Base-by-base conservation (phyloP, 495 filamentous ascomycete species). In the Penicillium psychrofluorescens region DNA sequence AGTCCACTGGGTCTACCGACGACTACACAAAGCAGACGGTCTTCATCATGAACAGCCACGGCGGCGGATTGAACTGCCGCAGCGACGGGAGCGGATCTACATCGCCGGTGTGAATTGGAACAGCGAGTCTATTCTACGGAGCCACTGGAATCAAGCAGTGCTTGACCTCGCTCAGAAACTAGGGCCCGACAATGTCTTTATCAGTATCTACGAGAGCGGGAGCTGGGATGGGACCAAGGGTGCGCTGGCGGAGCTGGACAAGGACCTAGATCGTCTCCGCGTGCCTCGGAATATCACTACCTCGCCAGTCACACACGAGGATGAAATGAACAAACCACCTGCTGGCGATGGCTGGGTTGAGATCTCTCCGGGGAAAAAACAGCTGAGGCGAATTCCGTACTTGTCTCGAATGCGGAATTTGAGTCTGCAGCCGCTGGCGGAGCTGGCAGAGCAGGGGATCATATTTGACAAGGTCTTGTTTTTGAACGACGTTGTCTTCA, bases 401-500 rank as follows among this genome's bases (percentile, higher is more conserved):
- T 63, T 90, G 9, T 72, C 86, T 1, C 62, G 59, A 2, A 46
- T 85, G 30, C 72, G 86, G 39, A 89, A 90, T 59, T 42, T 63
- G 32, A 74, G 74, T 28, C 32, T 76, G 48, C 58, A 72, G 41
- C 71, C 71, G 4, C 51, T 80, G 33, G 45, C 60, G 6, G 66
- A 70, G 14, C 55, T 81, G 29, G 66, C 62, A 2, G 39, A 43
- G 13, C 49, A 64, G 39, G 73, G 74, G n/a, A 57, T 67, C 4
- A 67, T 44, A 6, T 89, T 86, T 55, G 83, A 89, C 51, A 76
- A 76, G 50, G 64, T 90, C 5, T 58, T 91, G 1, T 91, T 84
- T 59, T 56, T 90, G 32, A 86, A 86, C 56, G 85, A 90, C 58
- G 81, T 89, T 11, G 79, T 83, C 4, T 90, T 90, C 48, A 76